Percentiles rank a stretch among this genome's conserved stretches.
These are phyloP conservation scores for Lodderomyces pseudojiufengensis DNA, from an alignment of 1,139 yeast genomes.

Conservation along the genomic window DNA sequence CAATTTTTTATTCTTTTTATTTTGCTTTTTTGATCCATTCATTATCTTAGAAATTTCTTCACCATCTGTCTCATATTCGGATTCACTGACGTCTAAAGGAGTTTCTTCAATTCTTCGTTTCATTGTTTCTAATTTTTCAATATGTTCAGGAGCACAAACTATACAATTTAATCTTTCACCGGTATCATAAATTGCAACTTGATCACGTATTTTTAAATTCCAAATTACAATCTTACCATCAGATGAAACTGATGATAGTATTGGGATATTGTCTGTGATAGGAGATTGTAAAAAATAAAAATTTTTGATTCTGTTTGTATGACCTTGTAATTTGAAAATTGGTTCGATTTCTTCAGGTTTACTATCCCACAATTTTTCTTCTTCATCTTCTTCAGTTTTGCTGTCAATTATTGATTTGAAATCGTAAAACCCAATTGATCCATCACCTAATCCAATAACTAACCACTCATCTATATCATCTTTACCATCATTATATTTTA, in stretches of 20 bases:
- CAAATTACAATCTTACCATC: slow-evolving; percentile 93
- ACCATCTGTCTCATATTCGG: slow-evolving; percentile 65
- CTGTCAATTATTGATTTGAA: slow-evolving; percentile 8
- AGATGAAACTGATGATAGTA: slow-evolving; percentile 78
- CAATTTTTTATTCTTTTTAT: slow-evolving; percentile 34
- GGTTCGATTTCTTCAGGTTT: slow-evolving; percentile 39
- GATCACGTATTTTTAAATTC: slow-evolving; percentile 69
- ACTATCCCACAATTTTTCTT: slow-evolving; percentile 26
- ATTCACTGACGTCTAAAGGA: slow-evolving; percentile 41
- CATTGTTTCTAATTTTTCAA: slow-evolving; percentile 73
- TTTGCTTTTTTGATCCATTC: slow-evolving; percentile 40
- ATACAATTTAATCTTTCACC: slow-evolving; percentile 94
- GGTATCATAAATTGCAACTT: slow-evolving; percentile 83
- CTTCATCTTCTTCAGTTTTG: slow-evolving; percentile 7
- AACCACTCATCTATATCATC: slow-evolving; percentile 43
- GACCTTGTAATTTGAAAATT: slow-evolving; percentile 65
- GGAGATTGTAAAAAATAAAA: slow-evolving; percentile 51
- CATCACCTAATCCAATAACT: slow-evolving; percentile 69
- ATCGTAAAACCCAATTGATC: slow-evolving; percentile 57
- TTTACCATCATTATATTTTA: slow-evolving; percentile 30
- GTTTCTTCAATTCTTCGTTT: slow-evolving; percentile 49
- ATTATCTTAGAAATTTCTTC: slow-evolving; percentile 49
- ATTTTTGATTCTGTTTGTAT: slow-evolving; percentile 81
- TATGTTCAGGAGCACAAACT: slow-evolving; percentile 67
- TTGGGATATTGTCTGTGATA: slow-evolving; percentile 37